Evolutionary conservation across 2,329 filamentous ascomycete species (phyloP).

Genomic region (Fusarium concolor): DNA sequence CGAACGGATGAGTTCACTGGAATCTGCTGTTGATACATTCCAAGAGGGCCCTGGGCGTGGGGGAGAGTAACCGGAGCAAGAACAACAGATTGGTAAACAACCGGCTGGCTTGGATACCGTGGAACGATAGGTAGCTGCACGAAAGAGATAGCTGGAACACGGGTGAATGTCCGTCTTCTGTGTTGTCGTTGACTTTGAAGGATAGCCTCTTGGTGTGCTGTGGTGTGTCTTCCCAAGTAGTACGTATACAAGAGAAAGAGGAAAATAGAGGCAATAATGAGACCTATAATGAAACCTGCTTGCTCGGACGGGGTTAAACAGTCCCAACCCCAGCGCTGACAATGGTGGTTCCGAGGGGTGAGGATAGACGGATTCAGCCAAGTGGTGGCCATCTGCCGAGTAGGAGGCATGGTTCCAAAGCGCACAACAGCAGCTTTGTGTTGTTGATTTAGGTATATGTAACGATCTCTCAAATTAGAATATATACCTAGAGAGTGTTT

Average conservation of each 20-base stretch:
- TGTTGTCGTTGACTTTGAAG: conserved; percentile 13
- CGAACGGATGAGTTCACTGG: conserved; percentile 5
- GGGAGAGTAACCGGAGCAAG: neutral
- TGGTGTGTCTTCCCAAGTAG: conserved; percentile 47
- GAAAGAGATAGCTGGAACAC: conserved; percentile 4
- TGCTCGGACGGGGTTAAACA: conserved; percentile 54
- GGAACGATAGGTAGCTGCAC: conserved; percentile 36
- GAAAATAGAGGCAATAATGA: conserved; percentile 46
- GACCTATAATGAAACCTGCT: conserved; percentile 55
- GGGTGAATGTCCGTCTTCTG: conserved; percentile 7
- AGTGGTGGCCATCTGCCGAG: neutral
- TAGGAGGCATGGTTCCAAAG: neutral
- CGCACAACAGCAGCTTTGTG: neutral
- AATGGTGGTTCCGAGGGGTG: conserved; percentile 27
- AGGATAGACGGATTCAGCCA: neutral
- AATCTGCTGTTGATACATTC: conserved; percentile 12
- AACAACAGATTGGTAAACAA: conserved; percentile 36
- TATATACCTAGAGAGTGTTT: neutral
- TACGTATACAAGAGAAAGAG: conserved; percentile 51
- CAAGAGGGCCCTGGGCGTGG: conserved; percentile 1
- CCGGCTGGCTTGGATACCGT: conserved; percentile 8
- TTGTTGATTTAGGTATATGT: no score
- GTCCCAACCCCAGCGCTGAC: conserved; percentile 50
- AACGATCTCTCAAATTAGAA: neutral
- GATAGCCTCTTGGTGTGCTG: conserved; percentile 30